Evolutionary conservation across 2,329 filamentous ascomycete genomes (phyloP), one percentile per base, ranked within the genome.

Genomic region (Talaromyces rugulosus): DNA sequence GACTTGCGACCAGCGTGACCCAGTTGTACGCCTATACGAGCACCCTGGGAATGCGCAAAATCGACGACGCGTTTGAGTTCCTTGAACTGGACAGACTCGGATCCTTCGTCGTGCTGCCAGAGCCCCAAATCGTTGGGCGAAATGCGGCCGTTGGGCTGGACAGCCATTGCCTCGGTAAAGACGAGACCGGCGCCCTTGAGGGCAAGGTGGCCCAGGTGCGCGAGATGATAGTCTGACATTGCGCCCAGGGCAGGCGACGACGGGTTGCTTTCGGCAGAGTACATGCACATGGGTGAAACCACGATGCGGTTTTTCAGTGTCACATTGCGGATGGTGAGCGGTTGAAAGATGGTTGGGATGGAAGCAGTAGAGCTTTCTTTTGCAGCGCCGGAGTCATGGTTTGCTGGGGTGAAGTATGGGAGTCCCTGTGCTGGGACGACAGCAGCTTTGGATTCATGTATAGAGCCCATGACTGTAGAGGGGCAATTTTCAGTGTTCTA

Each of bases 11-110:
- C 92, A 0, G 91, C 91, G 71, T 96, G 92, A 1, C 80, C 89
- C 3, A 96, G 83, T 78, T 96, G 92, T 66, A 96, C 89, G 55
- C 84, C 91, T 54, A 90, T 85, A 67, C 89, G 87, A 69, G 91
- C 87, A 68, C 84, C 84, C 75, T 96, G 92, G n/a, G 83, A 85
- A 77, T 96, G 91, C 3, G 88, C 84, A 64, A 92, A 95, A 64
- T 94, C 89, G 50, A 87, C 86, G 56, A 93, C 83, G 60, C 85
- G 83, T 40, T 67, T 64, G 56, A 96, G 77, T 0, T 87, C 87
- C 65, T 83, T 86, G 64, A 93, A 88, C 72, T 96, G 93, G 50
- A 83, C 68, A 0, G 70, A 72, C 4, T 68, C 65, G 0, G 65
- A 23, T 23, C 23, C 23, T 2, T 23, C 85, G 70, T 96, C 91